These are phyloP conservation scores for Ustilago lituana DNA, from an alignment of 1,284 basidiomycete genomes.

Conservation along the genomic window DNA sequence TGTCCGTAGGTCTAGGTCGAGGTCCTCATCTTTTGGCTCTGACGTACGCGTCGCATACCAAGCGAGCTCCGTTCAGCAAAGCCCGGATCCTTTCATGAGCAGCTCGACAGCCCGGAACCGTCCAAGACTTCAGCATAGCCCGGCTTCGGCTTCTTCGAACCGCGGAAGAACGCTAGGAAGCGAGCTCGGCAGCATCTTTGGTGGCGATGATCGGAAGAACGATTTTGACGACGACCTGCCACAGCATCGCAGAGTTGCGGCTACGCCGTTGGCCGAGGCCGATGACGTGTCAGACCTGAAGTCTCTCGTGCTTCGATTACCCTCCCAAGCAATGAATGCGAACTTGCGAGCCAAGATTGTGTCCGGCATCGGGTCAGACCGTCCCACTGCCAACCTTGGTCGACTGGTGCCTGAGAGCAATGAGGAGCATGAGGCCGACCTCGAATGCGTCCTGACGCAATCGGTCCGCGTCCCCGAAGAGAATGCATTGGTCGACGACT, in stretches of 20 bases:
- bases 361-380: slow-evolving; percentile 11
- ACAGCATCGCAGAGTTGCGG: slow-evolving; percentile 17
- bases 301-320: slow-evolving; percentile 16
- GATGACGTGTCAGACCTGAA: background rate
- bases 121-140: slow-evolving; percentile 2
- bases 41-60: background rate
- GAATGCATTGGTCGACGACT: slow-evolving; percentile 12
- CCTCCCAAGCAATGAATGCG: background rate
- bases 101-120: slow-evolving; percentile 4
- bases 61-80: background rate
- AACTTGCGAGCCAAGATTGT: slow-evolving; percentile 5
- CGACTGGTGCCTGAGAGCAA: slow-evolving; percentile 30
- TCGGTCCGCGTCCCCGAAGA: slow-evolving; percentile 15
- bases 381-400: slow-evolving; percentile 37
- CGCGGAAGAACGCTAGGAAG: slow-evolving; percentile 51
- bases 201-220: slow-evolving; percentile 44
- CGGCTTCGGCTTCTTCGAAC: slow-evolving; percentile 16
- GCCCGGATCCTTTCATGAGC: slow-evolving; percentile 17
- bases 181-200: slow-evolving; percentile 60
- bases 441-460: slow-evolving; percentile 40
- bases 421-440: slow-evolving; percentile 44
- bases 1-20: slow-evolving; percentile 24
- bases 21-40: slow-evolving; percentile 28
- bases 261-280: background rate
- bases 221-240: slow-evolving; percentile 44